Evolutionary conservation across 257 asterid genomes (phyloP).

Genomic region (Solanum sitiens): DNA sequence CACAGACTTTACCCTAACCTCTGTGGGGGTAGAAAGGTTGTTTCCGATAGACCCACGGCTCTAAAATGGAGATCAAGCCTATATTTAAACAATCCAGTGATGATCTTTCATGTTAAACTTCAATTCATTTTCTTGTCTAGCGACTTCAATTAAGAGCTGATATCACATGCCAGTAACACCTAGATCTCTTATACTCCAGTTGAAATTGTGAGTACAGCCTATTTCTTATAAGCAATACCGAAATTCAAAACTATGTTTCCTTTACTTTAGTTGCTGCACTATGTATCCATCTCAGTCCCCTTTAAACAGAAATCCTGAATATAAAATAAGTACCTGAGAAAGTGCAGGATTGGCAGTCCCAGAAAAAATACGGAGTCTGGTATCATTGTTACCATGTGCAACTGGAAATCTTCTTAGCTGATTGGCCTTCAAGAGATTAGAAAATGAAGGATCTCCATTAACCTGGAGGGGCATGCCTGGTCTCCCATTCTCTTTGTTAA

Average conservation of each 20-base stretch:
- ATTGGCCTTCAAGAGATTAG: constrained; percentile 38
- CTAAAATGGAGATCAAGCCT: background rate
- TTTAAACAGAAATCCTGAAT: background rate
- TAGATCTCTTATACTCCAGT: background rate
- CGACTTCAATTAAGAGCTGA: background rate
- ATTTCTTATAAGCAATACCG: background rate
- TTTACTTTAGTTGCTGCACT: background rate
- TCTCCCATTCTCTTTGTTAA: constrained; percentile 41
- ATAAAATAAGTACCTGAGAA: constrained; percentile 41
- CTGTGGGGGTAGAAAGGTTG: background rate
- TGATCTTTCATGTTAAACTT: background rate
- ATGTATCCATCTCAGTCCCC: background rate
- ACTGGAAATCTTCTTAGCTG: constrained; percentile 19
- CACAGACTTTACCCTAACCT: background rate
- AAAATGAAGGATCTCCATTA: constrained; percentile 28
- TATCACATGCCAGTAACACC: background rate
- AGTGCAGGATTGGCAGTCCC: constrained; percentile 86
- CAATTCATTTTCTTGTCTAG: background rate
- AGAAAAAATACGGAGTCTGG: constrained; percentile 74
- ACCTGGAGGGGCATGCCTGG: constrained; percentile 13
- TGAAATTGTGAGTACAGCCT: background rate
- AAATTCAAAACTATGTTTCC: background rate
- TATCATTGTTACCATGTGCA: constrained; percentile 27
- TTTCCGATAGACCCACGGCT: background rate
- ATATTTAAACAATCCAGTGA: background rate